phyloP scores from a whole-genome alignment of 257 asterid species.

The Coffea canephora region DNA sequence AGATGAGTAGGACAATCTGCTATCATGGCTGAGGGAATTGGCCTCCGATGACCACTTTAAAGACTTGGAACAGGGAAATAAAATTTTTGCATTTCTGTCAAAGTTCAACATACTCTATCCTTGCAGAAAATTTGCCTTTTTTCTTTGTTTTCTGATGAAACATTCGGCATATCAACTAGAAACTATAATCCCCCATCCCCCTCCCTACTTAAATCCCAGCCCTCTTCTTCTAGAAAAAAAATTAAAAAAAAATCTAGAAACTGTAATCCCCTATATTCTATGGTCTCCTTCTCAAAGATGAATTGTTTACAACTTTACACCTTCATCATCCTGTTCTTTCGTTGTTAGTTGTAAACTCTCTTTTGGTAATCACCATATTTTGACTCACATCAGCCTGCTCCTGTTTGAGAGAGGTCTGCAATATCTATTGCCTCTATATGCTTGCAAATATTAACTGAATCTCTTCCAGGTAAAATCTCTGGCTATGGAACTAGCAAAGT shows the following conservation, averaged over 20 bases:
- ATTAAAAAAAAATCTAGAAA: neutral
- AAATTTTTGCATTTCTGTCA: neutral
- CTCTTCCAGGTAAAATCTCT: constrained; percentile 69
- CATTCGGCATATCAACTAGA: neutral
- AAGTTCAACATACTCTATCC: neutral
- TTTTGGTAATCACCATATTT: neutral
- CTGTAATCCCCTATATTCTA: neutral
- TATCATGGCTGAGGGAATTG: too few relatives aligned
- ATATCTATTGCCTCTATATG: neutral
- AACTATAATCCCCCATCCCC: neutral
- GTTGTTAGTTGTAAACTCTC: neutral
- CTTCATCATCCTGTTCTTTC: neutral
- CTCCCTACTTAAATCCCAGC: too few relatives aligned
- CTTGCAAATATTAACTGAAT: neutral
- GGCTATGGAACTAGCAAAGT: constrained; percentile 61
- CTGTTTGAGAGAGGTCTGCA: too few relatives aligned
- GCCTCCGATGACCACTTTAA: too few relatives aligned
- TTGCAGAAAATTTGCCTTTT: neutral
- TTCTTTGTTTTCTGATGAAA: neutral
- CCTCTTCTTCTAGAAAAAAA: too few relatives aligned
- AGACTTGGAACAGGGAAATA: neutral
- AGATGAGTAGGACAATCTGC: too few relatives aligned
- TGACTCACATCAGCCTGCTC: neutral
- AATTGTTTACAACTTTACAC: neutral
- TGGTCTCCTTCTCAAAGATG: neutral